phyloP scores from a whole-genome alignment of 139 green algal species.

The Chlorella ohadii region DNA sequence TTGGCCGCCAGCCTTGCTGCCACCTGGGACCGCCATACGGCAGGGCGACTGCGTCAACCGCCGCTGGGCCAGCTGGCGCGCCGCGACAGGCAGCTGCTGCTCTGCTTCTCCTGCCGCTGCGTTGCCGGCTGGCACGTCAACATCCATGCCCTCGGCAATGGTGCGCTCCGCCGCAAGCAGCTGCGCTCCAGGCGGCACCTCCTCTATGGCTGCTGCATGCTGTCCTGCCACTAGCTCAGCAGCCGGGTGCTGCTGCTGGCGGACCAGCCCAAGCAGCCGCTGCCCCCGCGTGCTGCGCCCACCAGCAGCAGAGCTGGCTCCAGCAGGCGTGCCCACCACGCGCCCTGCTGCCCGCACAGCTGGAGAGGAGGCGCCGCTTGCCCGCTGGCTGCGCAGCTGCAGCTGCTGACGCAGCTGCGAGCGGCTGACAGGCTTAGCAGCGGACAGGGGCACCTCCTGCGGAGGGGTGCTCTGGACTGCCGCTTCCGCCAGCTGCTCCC shows the following conservation, averaged over 20 bases:
- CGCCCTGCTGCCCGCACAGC: background rate
- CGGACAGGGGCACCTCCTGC: background rate
- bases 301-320: background rate
- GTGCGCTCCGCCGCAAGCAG: background rate
- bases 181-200: background rate
- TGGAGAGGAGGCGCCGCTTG: background rate
- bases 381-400: slow-evolving; percentile 2
- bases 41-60: slow-evolving; percentile 14
- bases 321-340: no score
- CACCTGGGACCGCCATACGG: background rate
- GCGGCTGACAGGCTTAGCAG: background rate
- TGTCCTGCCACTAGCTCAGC: no score
- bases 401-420: slow-evolving; percentile 19
- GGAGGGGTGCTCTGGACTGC: no score
- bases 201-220: background rate
- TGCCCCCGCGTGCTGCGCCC: background rate
- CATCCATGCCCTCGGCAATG: background rate
- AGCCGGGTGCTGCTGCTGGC: background rate
- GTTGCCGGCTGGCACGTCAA: background rate
- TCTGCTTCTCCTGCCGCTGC: background rate
- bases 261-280: slow-evolving; percentile 2
- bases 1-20: background rate
- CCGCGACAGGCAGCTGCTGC: background rate
- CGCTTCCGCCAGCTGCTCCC: no score
- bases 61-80: background rate